Percentiles rank a stretch among this genome's conserved stretches.
Evolutionary conservation across 2,329 filamentous ascomycete species (phyloP).

Genomic region (Simplicillium aogashimaense): DNA sequence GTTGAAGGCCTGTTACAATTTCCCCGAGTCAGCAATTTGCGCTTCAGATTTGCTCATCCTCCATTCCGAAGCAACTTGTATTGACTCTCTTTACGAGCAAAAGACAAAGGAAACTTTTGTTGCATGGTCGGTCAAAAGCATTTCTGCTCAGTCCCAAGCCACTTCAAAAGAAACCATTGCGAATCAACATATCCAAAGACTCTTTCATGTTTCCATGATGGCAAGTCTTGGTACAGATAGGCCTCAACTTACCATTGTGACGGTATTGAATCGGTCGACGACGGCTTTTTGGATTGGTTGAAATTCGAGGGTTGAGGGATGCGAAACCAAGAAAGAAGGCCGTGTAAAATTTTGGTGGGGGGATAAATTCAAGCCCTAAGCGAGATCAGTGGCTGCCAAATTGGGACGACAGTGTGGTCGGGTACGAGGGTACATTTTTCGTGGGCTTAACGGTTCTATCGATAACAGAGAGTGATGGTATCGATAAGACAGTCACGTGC

Average conservation of each 20-base stretch:
- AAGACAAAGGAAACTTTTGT: conserved; percentile 8
- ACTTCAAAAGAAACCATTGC: background rate
- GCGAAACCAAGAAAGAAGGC: conserved; percentile 1
- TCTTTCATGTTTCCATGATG: conserved; percentile 2
- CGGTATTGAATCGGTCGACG: conserved; percentile 36
- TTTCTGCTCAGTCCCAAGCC: conserved; percentile 27
- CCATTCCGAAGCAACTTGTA: conserved; percentile 97
- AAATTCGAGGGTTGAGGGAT: conserved; percentile 18
- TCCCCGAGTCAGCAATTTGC: conserved; percentile 98
- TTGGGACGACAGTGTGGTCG: conserved; percentile 6
- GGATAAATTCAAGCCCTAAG: conserved; percentile 31
- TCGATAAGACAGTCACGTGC: too few relatives aligned
- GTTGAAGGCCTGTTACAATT: conserved; percentile 65
- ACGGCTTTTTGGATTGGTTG: conserved; percentile 25
- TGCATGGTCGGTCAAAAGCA: conserved; percentile 19
- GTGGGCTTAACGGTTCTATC: too few relatives aligned
- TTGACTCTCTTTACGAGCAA: conserved; percentile 54
- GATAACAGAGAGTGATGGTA: too few relatives aligned
- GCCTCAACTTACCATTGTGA: conserved; percentile 61
- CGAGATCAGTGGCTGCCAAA: conserved; percentile 10
- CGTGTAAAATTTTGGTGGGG: conserved; percentile 26
- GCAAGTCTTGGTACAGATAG: conserved; percentile 18
- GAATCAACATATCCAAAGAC: conserved; percentile 1
- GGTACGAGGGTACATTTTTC: conserved; percentile 4
- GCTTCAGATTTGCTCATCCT: conserved; percentile 68